Base-by-base conservation (phyloP, 352 stramenopile species). In the Phytophthora chlamydospora region DNA sequence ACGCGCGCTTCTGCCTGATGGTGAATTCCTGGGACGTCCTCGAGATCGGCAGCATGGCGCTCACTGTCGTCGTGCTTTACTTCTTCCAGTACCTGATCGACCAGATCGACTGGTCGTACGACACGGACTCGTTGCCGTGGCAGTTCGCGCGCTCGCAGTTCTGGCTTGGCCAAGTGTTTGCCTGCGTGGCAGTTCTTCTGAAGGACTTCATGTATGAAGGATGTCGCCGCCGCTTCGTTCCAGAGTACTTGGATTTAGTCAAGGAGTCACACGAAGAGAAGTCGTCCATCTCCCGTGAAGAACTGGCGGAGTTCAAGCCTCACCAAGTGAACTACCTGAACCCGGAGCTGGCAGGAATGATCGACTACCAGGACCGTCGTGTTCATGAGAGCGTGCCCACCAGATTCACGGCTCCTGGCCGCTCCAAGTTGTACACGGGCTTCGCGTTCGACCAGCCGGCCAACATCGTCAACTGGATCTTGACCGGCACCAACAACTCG, bases 371-470 rank as follows among this genome's bases (percentile, higher is more conserved):
- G 29, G 75, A 90, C 44, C 83, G 83, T 43, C 76, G 85, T 11
- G 77, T 82, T 13, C 78, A 88, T 16, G 83, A 91, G 34, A 73
- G 75, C 21, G 55, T 73, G 13, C 80, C 84, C 8, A 67, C 82
- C 24, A 76, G 75, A 40, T 66, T 64, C n/a, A 71, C 78, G 2
- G 70, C 74, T 1, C 49, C 52, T 17, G 52, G 63, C 5, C 71
- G 81, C 17, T 71, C 72, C 2, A 74, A 87, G 9, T 38, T 86
- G 38, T 90, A 95, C 68, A 88, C 70, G n/a, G 86, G 86, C 4
- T 95, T 95, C 56, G 86, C 86, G 6, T 95, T 93, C 55, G 86
- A 91, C 35, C 75, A 91, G 50, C 86, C 86, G 9, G 86, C 82
- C 21, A 76, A 88, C 39, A 68, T 93, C 17, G 61, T 95, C 27